Percentiles rank a stretch among this genome's conserved stretches.
Evolutionary conservation across 441 rosid genomes (phyloP).

Genomic region (Gossypium gossypioides): DNA sequence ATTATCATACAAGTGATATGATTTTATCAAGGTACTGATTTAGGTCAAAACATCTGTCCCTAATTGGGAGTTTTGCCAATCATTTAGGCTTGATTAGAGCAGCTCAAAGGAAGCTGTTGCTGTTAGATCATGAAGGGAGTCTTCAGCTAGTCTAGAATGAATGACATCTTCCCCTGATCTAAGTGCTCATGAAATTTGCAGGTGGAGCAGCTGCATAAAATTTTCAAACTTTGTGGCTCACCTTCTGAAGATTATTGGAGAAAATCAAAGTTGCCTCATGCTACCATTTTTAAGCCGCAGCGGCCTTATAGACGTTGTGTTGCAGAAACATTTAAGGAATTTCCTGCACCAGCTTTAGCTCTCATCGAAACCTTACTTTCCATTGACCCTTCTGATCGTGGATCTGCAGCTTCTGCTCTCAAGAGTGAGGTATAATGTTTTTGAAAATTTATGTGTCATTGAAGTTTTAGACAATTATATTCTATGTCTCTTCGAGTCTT

Average conservation of each 20-base stretch:
- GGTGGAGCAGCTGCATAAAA: conserved; percentile 98
- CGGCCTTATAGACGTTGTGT: conserved; percentile 86
- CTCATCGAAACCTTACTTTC: conserved; percentile 84
- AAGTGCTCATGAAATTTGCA: conserved; percentile 16
- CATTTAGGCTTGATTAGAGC: no score
- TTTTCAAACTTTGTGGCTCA: conserved; percentile 93
- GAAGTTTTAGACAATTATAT: neutral
- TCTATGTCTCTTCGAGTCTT: neutral
- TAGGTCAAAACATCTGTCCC: no score
- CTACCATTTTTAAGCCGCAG: conserved; percentile 90
- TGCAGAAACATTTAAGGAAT: conserved; percentile 87
- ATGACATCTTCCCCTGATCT: no score
- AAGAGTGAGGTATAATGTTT: conserved; percentile 57
- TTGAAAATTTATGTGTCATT: neutral
- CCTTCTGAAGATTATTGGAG: conserved; percentile 94
- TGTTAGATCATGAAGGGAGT: no score
- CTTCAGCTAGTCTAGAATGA: no score
- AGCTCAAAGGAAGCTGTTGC: no score
- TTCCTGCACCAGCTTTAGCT: conserved; percentile 71
- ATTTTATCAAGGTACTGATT: no score
- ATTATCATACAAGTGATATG: neutral
- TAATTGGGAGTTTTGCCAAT: no score
- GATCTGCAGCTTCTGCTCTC: conserved; percentile 70
- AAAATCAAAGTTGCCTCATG: conserved; percentile 89
- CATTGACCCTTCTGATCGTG: conserved; percentile 83